These are phyloP conservation scores for Kingdonia uniflora DNA, from an alignment of 164 flowering plant genomes.

Conservation along the genomic window DNA sequence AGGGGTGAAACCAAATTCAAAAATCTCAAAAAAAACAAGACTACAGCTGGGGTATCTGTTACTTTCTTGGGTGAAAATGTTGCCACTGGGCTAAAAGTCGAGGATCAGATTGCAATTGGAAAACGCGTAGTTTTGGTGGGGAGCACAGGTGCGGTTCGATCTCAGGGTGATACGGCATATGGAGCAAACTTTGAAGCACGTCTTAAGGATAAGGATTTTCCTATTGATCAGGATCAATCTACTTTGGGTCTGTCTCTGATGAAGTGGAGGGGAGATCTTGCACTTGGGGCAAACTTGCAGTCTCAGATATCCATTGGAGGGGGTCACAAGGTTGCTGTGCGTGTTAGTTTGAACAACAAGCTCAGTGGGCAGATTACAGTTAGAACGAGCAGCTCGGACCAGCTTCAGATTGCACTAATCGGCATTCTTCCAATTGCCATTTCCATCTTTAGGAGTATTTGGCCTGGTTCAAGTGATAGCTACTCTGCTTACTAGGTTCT, in stretches of 20 bases:
- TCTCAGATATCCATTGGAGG: constrained; percentile 74
- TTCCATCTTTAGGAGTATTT: constrained; percentile 43
- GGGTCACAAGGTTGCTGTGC: constrained; percentile 61
- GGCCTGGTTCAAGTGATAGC: constrained; percentile 41
- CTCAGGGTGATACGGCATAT: constrained; percentile 70
- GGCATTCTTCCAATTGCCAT: constrained; percentile 58
- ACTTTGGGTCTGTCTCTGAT: constrained; percentile 72
- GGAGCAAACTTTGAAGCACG: constrained; percentile 85
- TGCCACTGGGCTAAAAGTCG: constrained; percentile 68
- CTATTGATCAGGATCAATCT: constrained; percentile 80
- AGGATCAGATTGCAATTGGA: constrained; percentile 71
- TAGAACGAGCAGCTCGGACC: constrained; percentile 80
- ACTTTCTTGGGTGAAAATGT: constrained; percentile 83
- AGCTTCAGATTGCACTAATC: constrained; percentile 76
- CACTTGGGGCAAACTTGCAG: constrained; percentile 70
- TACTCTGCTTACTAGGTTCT: constrained; percentile 47
- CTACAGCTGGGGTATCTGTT: constrained; percentile 64
- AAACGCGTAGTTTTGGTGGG: constrained; percentile 62
- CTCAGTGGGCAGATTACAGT: constrained; percentile 78
- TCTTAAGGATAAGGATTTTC: constrained; percentile 61
- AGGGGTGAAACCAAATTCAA: constrained; percentile 84
- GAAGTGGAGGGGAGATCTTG: constrained; percentile 88
- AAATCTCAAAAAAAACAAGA: constrained; percentile 63
- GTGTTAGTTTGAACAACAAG: constrained; percentile 82
- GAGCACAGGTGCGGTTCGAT: constrained; percentile 69